A percentile compares a stretch with the other conserved stretches of the same genome.
phyloP scores from a whole-genome alignment of 306 rosid species.

The Sindora glabra region DNA sequence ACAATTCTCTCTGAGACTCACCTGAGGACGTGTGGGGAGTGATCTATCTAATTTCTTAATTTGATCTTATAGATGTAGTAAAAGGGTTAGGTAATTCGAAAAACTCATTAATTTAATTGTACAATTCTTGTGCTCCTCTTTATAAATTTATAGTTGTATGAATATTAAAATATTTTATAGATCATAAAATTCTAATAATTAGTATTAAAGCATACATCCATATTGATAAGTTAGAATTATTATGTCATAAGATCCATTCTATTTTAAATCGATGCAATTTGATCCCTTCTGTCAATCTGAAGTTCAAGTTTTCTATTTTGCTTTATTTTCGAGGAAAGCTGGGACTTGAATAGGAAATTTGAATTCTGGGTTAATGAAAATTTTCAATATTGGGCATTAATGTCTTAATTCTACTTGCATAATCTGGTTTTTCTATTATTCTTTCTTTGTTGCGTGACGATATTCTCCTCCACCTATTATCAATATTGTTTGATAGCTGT shows the following conservation, averaged over 20 bases:
- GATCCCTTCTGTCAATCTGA: neutral
- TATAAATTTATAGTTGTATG: too few relatives aligned
- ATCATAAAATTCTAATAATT: too few relatives aligned
- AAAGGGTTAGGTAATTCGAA: too few relatives aligned
- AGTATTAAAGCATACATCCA: too few relatives aligned
- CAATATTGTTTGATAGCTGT: constrained; percentile 7
- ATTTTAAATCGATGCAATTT: neutral
- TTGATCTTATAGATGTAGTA: too few relatives aligned
- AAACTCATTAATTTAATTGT: too few relatives aligned
- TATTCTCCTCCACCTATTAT: neutral
- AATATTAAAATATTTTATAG: too few relatives aligned
- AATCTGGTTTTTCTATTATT: neutral
- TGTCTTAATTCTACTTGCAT: neutral
- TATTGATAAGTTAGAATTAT: constrained; percentile 37
- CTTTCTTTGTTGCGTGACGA: neutral
- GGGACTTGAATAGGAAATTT: neutral
- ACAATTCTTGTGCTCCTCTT: too few relatives aligned
- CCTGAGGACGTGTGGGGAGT: too few relatives aligned
- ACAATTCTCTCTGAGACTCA: too few relatives aligned
- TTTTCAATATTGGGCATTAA: neutral
- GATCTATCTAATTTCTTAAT: too few relatives aligned
- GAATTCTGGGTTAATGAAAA: neutral
- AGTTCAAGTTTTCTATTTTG: constrained; percentile 2
- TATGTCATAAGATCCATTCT: neutral
- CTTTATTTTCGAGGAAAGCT: neutral